Base-by-base conservation (phyloP, 129 eudicot genomes). In the Deinandra increscens region DNA sequence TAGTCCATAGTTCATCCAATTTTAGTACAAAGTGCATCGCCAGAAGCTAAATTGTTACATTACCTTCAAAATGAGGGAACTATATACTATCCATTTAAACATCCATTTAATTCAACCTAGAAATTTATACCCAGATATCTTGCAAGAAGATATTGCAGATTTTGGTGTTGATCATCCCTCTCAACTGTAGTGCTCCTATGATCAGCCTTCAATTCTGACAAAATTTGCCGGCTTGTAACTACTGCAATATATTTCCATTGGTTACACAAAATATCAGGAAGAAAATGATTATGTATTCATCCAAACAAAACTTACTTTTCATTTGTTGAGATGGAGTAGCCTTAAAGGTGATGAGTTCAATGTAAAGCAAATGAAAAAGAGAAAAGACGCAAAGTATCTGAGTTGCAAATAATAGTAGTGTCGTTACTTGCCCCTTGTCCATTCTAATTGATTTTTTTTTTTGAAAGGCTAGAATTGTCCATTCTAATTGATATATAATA, bases 161-260 rank as follows among this genome's bases (percentile, higher is more conserved):
- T 49, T 59, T 71, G 76, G 1, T 73, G 78, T 60, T 68, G 72
- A 45, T 75, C 76, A 73, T 53, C 79, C 43, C 68, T 76, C 9
- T 60, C 60, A 76, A 68, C 70, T 22, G 7, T 37, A 59, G 14
- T 68, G 54, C 12, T 76, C 37, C 48, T 36, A 55, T 20, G 33
- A 68, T 59, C 75, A 26, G 36, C 61, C 69, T 68, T 68, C 80
- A 54, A 60, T 68, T 68, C 80, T 12, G 75, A 76, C 44, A 76
- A 76, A 10, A 76, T 68, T 68, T 76, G 80, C 64, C 80, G 68
- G 55, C 80, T 75, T 76, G 70, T 61, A 69, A 68, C 80, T 68
- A 31, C n/a, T n/a, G n/a, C 55, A 66, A 36, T 18, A n/a, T n/a
- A n/a, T 26, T 7, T 0, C 43, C 48, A 49, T 62, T 9, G 15